phyloP scores from a whole-genome alignment of 768 basidiomycete genomes.

The Tylopilus felleus region DNA sequence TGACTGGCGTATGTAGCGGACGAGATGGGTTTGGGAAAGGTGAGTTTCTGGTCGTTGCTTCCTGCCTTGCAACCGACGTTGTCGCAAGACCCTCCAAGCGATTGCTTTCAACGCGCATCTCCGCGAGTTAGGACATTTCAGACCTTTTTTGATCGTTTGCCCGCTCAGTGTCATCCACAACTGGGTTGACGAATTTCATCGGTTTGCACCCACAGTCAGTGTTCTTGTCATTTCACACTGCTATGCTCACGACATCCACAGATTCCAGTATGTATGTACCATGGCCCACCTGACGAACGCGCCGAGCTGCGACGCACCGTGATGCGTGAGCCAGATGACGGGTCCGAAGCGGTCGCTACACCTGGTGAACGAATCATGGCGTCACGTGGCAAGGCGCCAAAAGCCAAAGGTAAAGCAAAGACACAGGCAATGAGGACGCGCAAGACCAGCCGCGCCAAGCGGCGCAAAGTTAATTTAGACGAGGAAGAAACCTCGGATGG shows the following conservation, averaged over 20 bases:
- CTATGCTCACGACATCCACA: constrained; percentile 24
- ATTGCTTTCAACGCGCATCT: constrained; percentile 93
- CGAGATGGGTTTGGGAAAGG: constrained; percentile 94
- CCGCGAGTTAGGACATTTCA: constrained; percentile 63
- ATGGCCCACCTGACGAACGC: constrained; percentile 79
- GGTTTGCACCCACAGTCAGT: constrained; percentile 77
- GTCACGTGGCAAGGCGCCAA: constrained; percentile 19
- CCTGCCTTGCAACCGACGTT: not conserved
- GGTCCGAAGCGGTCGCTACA: constrained; percentile 19
- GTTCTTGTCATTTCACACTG: not conserved
- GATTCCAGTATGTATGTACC: constrained; percentile 90
- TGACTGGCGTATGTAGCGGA: constrained; percentile 54
- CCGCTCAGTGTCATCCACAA: constrained; percentile 93
- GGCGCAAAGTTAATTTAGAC: constrained; percentile 17
- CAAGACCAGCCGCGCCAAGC: constrained; percentile 15
- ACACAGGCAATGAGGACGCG: constrained; percentile 10
- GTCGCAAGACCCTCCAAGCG: constrained; percentile 79
- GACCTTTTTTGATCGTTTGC: constrained; percentile 85
- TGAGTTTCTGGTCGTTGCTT: constrained; percentile 23
- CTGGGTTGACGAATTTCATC: constrained; percentile 81
- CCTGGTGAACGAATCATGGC: constrained; percentile 25
- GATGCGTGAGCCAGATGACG: constrained; percentile 39
- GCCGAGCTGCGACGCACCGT: constrained; percentile 69
- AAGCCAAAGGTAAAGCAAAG: constrained; percentile 14
- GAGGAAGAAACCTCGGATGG: constrained; percentile 10